Conservation (phyloP, 2,329 filamentous ascomycete genomes). For the Fusarium anguioides region DNA sequence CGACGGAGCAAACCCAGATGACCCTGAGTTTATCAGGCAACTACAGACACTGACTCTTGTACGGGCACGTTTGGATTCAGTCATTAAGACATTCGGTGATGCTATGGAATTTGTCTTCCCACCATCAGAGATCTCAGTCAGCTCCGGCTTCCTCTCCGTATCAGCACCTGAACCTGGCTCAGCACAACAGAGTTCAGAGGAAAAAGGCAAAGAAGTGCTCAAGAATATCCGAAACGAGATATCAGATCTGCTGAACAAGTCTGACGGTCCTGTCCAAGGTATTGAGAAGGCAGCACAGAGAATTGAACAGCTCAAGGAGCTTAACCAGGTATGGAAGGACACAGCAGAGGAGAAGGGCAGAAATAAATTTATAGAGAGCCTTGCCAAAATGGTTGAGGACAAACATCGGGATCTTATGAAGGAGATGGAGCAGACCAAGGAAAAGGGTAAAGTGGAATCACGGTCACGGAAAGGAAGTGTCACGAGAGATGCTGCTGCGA, state of each 20-base stretch:
- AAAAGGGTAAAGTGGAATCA: constrained; percentile 50
- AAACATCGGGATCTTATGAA: constrained; percentile 64
- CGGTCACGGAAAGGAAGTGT: constrained; percentile 52
- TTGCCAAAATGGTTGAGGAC: constrained; percentile 88
- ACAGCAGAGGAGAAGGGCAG: constrained; percentile 93
- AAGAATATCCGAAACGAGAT: constrained; percentile 78
- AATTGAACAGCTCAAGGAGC: constrained; percentile 79
- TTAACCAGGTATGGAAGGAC: constrained; percentile 91
- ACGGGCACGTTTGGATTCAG: constrained; percentile 83
- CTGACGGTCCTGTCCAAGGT: constrained; percentile 70
- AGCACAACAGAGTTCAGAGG: constrained; percentile 76
- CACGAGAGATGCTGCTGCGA: constrained; percentile 40
- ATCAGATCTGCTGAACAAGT: constrained; percentile 67
- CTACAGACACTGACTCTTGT: constrained; percentile 86
- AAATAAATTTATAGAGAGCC: constrained; percentile 80
- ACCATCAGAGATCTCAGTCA: constrained; percentile 84
- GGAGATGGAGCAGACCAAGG: constrained; percentile 60
- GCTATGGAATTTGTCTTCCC: constrained; percentile 96
- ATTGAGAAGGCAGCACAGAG: constrained; percentile 78
- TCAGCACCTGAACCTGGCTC: constrained; percentile 82
- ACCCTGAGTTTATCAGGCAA: constrained; percentile 78
- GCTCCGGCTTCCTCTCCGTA: constrained; percentile 88
- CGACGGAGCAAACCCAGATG: constrained; percentile 47
- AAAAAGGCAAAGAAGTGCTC: constrained; percentile 86
- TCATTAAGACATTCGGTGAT: constrained; percentile 91